These are phyloP conservation scores for Lipomyces starkeyi DNA, from an alignment of 805 yeast genomes.

Conservation along the genomic window DNA sequence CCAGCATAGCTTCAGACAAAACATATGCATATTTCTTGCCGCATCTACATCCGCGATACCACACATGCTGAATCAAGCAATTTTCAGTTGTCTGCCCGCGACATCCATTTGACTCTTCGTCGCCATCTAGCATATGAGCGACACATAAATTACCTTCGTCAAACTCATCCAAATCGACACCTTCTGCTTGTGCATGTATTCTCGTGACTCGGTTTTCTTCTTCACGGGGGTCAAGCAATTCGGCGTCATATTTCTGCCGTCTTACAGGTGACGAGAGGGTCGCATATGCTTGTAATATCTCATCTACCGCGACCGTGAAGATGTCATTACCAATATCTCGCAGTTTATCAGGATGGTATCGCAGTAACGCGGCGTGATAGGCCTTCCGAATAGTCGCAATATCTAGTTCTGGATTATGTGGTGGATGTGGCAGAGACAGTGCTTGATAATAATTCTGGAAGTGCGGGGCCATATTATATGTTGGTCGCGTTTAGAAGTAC, in stretches of 20 bases:
- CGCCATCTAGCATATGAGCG: constrained; percentile 31
- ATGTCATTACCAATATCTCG: constrained; percentile 28
- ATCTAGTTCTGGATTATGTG: constrained; percentile 39
- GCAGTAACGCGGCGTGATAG: constrained; percentile 64
- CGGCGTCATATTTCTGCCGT: constrained; percentile 60
- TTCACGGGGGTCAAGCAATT: constrained; percentile 47
- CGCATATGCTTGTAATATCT: constrained; percentile 69
- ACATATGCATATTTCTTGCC: constrained; percentile 60
- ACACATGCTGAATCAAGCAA: constrained; percentile 31
- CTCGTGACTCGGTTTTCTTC: constrained; percentile 46
- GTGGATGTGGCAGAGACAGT: constrained; percentile 9
- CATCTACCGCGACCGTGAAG: constrained; percentile 46
- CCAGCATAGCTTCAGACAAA: constrained; percentile 67
- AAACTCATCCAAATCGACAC: constrained; percentile 68
- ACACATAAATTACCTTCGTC: constrained; percentile 48
- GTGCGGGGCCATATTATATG: neutral
- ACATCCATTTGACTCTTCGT: constrained; percentile 2
- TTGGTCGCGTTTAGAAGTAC: neutral
- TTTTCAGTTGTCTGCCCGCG: neutral
- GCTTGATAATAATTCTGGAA: constrained; percentile 11
- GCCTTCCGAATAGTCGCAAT: constrained; percentile 57
- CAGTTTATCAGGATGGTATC: constrained; percentile 79
- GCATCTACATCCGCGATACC: constrained; percentile 48
- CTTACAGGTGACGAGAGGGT: constrained; percentile 52
- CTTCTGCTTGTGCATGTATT: constrained; percentile 57